Percentiles rank a stretch among this genome's conserved stretches.
Conservation (phyloP, 2,329 filamentous ascomycete genomes). For the Tolypocladium paradoxum region DNA sequence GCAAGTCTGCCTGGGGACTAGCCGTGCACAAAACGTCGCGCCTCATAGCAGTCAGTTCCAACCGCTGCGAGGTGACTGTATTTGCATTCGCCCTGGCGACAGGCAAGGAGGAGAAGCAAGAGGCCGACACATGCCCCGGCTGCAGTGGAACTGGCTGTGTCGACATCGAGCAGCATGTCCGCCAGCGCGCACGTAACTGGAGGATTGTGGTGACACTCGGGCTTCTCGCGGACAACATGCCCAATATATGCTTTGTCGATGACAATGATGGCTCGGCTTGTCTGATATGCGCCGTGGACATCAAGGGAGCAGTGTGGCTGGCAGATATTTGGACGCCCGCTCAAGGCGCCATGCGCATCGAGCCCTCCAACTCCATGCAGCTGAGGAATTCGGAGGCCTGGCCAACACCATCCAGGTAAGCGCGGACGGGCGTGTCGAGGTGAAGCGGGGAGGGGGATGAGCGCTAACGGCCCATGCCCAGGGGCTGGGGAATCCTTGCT, state of each 20-base stretch:
- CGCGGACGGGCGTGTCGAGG: background rate
- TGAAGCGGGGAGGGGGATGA: background rate
- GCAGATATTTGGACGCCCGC: slow-evolving; percentile 38
- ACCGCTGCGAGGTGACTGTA: slow-evolving; percentile 46
- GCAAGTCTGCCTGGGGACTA: slow-evolving; percentile 76
- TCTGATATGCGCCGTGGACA: slow-evolving; percentile 39
- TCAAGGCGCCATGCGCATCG: slow-evolving; percentile 16
- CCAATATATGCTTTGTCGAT: slow-evolving; percentile 40
- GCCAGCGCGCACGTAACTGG: slow-evolving; percentile 35
- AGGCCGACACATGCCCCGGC: slow-evolving; percentile 3
- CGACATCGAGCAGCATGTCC: slow-evolving; percentile 21
- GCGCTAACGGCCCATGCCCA: slow-evolving; percentile 5
- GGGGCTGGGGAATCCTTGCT: slow-evolving; percentile 40
- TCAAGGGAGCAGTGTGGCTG: slow-evolving; percentile 36
- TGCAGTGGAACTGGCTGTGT: slow-evolving; percentile 3
- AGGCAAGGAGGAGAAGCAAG: slow-evolving; percentile 1
- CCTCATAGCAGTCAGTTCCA: slow-evolving; percentile 77
- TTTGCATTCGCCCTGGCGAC: slow-evolving; percentile 35
- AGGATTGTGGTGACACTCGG: slow-evolving; percentile 35
- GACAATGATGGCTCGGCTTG: slow-evolving; percentile 35
- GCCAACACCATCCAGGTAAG: slow-evolving; percentile 16
- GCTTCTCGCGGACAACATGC: slow-evolving; percentile 33
- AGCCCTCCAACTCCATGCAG: slow-evolving; percentile 3
- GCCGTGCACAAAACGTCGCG: slow-evolving; percentile 73
- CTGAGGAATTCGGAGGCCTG: slow-evolving; percentile 19